Evolutionary conservation across 768 basidiomycete species (phyloP).

Genomic region (Tricholoma terreum): DNA sequence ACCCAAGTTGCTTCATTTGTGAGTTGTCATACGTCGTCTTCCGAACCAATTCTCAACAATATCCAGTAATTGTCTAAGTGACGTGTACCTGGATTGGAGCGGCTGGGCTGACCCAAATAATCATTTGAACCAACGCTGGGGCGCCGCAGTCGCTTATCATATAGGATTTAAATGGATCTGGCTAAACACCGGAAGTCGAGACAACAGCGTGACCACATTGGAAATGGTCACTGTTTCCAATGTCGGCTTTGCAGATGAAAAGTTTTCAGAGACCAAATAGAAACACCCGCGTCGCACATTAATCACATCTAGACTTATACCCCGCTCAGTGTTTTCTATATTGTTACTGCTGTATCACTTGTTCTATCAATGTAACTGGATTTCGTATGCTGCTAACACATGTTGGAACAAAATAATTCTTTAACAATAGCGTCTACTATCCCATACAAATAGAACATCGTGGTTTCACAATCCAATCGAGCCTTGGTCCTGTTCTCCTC

Average conservation of each 20-base stretch:
- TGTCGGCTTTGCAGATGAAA: slow-evolving; percentile 41
- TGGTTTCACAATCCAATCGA: slow-evolving; percentile 36
- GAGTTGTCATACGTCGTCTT: slow-evolving; percentile 16
- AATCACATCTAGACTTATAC: neutral
- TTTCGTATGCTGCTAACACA: no score
- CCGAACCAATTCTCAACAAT: neutral
- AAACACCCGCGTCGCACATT: neutral
- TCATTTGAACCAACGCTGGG: slow-evolving; percentile 39
- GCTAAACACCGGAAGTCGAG: slow-evolving; percentile 34
- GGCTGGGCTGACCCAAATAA: slow-evolving; percentile 44
- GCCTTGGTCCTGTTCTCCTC: slow-evolving; percentile 43
- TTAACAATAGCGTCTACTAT: no score
- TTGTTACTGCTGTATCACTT: no score
- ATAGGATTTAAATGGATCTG: slow-evolving; percentile 50
- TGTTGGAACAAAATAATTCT: no score
- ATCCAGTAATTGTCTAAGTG: slow-evolving; percentile 42
- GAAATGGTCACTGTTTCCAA: slow-evolving; percentile 31
- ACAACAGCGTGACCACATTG: slow-evolving; percentile 22
- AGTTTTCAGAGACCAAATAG: slow-evolving; percentile 7
- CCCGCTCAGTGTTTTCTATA: neutral
- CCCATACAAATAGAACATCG: no score
- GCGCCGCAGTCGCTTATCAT: slow-evolving; percentile 42
- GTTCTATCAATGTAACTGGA: no score
- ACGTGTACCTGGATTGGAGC: slow-evolving; percentile 42
- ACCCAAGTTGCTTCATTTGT: slow-evolving; percentile 52